Conservation (phyloP, 192 early-diverging fungal species). For the Coemansia sp. region DNA sequence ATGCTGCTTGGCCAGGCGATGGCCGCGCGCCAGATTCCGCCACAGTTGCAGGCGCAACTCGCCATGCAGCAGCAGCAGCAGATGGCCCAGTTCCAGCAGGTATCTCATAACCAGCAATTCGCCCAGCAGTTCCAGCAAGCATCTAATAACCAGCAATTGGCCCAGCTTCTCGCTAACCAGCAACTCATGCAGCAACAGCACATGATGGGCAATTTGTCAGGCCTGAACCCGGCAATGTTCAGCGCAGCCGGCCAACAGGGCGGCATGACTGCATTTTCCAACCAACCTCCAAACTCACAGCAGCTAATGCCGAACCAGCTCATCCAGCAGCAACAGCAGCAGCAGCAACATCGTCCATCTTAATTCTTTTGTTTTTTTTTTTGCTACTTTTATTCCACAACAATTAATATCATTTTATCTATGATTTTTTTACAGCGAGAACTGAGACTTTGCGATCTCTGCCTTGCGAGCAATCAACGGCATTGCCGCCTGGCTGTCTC, state of each 20-base stretch:
- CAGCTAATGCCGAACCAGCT: constrained; percentile 31
- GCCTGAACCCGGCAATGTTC: constrained; percentile 25
- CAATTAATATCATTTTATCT: neutral
- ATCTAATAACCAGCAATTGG: constrained; percentile 13
- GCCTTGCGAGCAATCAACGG: neutral
- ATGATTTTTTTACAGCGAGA: neutral
- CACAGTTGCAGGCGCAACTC: constrained; percentile 19
- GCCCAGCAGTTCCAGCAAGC: constrained; percentile 29
- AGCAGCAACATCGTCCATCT: constrained; percentile 28
- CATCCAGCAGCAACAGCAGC: constrained; percentile 34
- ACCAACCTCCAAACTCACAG: constrained; percentile 38
- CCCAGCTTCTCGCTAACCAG: constrained; percentile 1
- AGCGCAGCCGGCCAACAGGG: constrained; percentile 35
- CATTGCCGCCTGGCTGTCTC: neutral
- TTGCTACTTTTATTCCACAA: neutral
- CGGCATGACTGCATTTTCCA: constrained; percentile 19
- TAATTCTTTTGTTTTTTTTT: neutral
- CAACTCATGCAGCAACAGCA: constrained; percentile 13
- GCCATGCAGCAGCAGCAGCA: constrained; percentile 22
- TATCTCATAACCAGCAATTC: constrained; percentile 14
- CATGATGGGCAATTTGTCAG: constrained; percentile 24
- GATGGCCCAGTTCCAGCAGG: constrained; percentile 30
- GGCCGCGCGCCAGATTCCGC: constrained; percentile 7
- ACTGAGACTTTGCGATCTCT: neutral
- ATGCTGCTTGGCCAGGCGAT: neutral